Percentiles rank a stretch among this genome's conserved stretches.
These are phyloP conservation scores for Aureobasidium leucospermi DNA, from an alignment of 2,329 filamentous ascomycete genomes.

Conservation along the genomic window DNA sequence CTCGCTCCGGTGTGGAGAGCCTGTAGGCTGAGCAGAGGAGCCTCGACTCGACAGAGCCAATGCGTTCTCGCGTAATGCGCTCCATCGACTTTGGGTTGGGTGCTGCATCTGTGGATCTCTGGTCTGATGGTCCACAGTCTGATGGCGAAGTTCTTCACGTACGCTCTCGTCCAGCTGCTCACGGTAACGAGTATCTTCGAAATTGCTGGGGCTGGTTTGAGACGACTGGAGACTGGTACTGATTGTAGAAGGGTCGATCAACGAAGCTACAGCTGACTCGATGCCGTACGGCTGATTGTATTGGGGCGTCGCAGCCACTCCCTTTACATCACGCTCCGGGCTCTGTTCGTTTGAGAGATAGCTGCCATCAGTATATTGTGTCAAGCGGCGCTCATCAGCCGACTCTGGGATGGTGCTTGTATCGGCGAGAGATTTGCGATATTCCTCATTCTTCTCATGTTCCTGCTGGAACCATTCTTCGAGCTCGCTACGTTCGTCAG, in stretches of 20 bases:
- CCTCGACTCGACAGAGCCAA: slow-evolving; percentile 2
- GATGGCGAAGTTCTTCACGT: slow-evolving; percentile 18
- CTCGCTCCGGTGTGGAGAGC: neutral
- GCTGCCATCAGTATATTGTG: slow-evolving; percentile 49
- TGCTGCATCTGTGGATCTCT: slow-evolving; percentile 17
- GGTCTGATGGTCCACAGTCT: neutral
- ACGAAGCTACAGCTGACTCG: slow-evolving; percentile 84
- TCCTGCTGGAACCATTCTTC: slow-evolving; percentile 46
- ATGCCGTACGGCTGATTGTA: slow-evolving; percentile 65
- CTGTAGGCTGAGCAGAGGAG: neutral
- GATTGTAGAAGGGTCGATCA: slow-evolving; percentile 76
- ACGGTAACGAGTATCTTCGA: slow-evolving; percentile 16
- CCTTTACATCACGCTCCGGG: slow-evolving; percentile 63
- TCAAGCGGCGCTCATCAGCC: slow-evolving; percentile 44
- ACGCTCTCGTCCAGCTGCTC: slow-evolving; percentile 23
- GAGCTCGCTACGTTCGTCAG: slow-evolving; percentile 27
- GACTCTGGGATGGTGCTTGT: slow-evolving; percentile 1
- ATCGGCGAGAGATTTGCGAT: slow-evolving; percentile 39
- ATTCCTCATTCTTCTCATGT: slow-evolving; percentile 54
- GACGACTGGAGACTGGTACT: slow-evolving; percentile 32
- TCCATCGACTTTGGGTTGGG: slow-evolving; percentile 26
- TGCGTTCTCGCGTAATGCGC: slow-evolving; percentile 35
- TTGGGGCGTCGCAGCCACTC: slow-evolving; percentile 65
- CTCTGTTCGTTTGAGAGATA: slow-evolving; percentile 37
- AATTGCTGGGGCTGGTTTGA: neutral